These are phyloP conservation scores for Verticillium zaregamsianum DNA, from an alignment of 2,329 filamentous ascomycete genomes.

Conservation along the genomic window DNA sequence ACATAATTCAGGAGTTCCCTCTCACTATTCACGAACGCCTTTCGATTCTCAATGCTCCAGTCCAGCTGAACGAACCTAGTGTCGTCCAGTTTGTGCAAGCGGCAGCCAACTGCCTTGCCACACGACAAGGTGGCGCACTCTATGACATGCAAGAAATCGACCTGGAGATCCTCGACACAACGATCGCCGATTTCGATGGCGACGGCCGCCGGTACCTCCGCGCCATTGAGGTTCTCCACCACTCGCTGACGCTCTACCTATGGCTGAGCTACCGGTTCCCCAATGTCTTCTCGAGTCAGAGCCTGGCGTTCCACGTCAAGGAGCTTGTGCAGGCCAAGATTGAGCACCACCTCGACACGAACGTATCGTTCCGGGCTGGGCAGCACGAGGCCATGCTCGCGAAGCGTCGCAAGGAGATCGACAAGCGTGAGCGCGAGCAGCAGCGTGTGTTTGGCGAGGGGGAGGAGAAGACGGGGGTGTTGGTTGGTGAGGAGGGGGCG, in stretches of 20 bases:
- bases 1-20: constrained; percentile 67
- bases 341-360: constrained; percentile 48
- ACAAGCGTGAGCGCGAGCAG: constrained; percentile 12
- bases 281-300: constrained; percentile 72
- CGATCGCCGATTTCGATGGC: constrained; percentile 26
- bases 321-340: constrained; percentile 73
- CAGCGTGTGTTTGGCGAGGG: constrained; percentile 16
- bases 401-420: constrained; percentile 15
- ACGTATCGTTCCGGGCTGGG: constrained; percentile 17
- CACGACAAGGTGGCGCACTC: constrained; percentile 62
- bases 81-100: constrained; percentile 51
- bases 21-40: constrained; percentile 72
- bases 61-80: constrained; percentile 46
- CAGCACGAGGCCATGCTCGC: constrained; percentile 25
- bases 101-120: constrained; percentile 66
- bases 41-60: constrained; percentile 69
- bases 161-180: constrained; percentile 69
- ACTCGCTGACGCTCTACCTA: constrained; percentile 76
- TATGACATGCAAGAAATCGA: constrained; percentile 67
- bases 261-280: constrained; percentile 91
- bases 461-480: constrained; percentile 2
- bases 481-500: constrained; percentile 14
- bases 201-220: constrained; percentile 49
- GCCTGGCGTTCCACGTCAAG: constrained; percentile 76
- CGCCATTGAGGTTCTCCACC: constrained; percentile 74